Base-by-base conservation (phyloP, 2,329 filamentous ascomycete genomes). In the Fusarium buharicum region DNA sequence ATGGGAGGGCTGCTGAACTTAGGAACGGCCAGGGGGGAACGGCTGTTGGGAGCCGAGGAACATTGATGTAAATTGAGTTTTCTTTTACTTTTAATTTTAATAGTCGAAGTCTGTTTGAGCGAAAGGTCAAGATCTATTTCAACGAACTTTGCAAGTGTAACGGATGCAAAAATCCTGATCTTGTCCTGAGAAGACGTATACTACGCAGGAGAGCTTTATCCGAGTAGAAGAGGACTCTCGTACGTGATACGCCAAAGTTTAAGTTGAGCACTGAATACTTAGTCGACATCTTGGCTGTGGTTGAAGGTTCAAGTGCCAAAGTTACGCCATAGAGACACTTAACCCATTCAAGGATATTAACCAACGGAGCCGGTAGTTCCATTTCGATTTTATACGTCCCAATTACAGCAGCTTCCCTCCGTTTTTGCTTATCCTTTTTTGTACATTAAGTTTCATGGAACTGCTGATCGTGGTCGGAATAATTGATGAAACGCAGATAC, bases 401-500 rank as follows among this genome's bases (percentile, higher is more conserved):
- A 6, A 40, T 44, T 39, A 53, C 28, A 47, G 55, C 13, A 55
- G 4, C 10, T 24, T 3, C 24, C 20, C 18, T 44, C 48, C 41
- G 56, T 24, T 2, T 28, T 24, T 6, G 12, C 27, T 17, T n/a
- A 14, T 5, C 47, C 33, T 8, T 13, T 46, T 51, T n/a, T 11
- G 54, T 38, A 51, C 22, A 5, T 39, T 12, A 31, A 22, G 59
- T 62, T 59, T 63, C 53, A 49, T 39, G 57, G 56, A 38, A 13
- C 16, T 16, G n/a, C 7, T 30, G 12, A 39, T 28, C 45, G 39
- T 28, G 34, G 51, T 30, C 57, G 40, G 57, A 18, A 40, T 17
- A 56, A 57, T n/a, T 44, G 33, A 13, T 52, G 43, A 58, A 48
- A 46, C 44, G 18, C 11, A 8, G 10, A 6, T 6, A 4, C 33